phyloP scores from a whole-genome alignment of 2,329 filamentous ascomycete species.

The Paraconiothyrium sp. region DNA sequence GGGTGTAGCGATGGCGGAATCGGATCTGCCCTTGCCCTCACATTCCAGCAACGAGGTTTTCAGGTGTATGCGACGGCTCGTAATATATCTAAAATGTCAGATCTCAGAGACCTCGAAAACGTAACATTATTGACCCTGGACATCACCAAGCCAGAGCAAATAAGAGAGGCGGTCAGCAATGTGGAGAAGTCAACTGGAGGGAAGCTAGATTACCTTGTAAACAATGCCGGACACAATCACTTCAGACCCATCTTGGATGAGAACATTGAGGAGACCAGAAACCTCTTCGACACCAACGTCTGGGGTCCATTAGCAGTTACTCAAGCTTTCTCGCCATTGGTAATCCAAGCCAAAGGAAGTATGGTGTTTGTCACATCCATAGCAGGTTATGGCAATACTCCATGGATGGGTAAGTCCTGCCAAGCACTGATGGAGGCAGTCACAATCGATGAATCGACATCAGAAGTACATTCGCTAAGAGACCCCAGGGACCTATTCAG shows the following conservation, averaged over 20 bases:
- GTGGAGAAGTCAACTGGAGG: conserved; percentile 15
- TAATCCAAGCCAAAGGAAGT: conserved; percentile 16
- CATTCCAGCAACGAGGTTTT: conserved; percentile 49
- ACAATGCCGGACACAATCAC: conserved; percentile 53
- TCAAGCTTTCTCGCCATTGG: conserved; percentile 14
- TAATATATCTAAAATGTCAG: conserved; percentile 41
- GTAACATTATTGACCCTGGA: conserved; percentile 33
- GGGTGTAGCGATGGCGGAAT: conserved; percentile 49
- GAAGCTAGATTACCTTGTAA: conserved; percentile 45
- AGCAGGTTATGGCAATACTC: conserved; percentile 13
- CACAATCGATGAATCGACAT: neutral
- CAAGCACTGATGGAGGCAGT: neutral
- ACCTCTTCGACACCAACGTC: conserved; percentile 45
- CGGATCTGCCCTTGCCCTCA: conserved; percentile 51
- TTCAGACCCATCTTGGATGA: conserved; percentile 46
- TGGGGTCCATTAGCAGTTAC: conserved; percentile 12
- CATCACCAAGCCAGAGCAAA: conserved; percentile 11
- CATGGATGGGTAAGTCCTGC: conserved; percentile 9
- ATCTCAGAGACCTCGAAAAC: conserved; percentile 13
- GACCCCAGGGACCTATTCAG: conserved; percentile 32
- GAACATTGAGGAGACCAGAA: conserved; percentile 20
- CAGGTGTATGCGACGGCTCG: conserved; percentile 57
- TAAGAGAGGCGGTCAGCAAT: conserved; percentile 8
- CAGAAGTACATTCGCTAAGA: neutral
- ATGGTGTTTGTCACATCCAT: conserved; percentile 15